These are phyloP conservation scores for Malassezia globosa DNA, from an alignment of 1,284 basidiomycete species.

Conservation along the genomic window DNA sequence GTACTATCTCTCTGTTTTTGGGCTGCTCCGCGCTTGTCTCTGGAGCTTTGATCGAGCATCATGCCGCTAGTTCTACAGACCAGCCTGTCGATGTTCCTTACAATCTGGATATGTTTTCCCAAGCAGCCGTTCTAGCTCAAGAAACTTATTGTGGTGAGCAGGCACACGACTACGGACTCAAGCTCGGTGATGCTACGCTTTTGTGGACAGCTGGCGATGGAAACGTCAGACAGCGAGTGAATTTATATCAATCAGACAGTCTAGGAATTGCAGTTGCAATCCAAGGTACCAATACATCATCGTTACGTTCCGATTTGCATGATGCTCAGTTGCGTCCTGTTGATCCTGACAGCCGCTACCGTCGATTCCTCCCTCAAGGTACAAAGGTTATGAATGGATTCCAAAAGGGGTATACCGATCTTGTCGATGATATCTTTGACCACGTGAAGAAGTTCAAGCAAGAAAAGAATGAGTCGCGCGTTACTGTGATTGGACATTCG, in stretches of 20 bases:
- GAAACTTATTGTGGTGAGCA: slow-evolving; percentile 6
- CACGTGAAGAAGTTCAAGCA: slow-evolving; percentile 24
- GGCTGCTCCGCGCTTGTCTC: not conserved
- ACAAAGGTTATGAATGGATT: slow-evolving; percentile 30
- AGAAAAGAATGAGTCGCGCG: slow-evolving; percentile 18
- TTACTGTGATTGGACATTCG: slow-evolving; percentile 33
- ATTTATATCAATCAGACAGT: slow-evolving; percentile 25
- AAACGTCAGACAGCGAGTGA: slow-evolving; percentile 19
- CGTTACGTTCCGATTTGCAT: slow-evolving; percentile 23
- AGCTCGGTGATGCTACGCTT: slow-evolving; percentile 24
- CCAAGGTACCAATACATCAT: slow-evolving; percentile 31
- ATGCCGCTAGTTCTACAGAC: not conserved
- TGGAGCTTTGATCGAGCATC: not conserved
- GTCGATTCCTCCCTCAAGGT: slow-evolving; percentile 16
- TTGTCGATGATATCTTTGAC: slow-evolving; percentile 22
- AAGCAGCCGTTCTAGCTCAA: slow-evolving; percentile 15
- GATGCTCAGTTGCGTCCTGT: slow-evolving; percentile 23
- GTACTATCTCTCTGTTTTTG: not conserved
- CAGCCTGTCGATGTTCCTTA: slow-evolving; percentile 6
- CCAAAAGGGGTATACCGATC: slow-evolving; percentile 29
- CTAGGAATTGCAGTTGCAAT: slow-evolving; percentile 29
- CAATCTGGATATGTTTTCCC: slow-evolving; percentile 1
- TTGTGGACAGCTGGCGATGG: slow-evolving; percentile 28
- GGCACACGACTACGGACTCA: not conserved
- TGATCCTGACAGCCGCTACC: slow-evolving; percentile 20